Percentiles rank a stretch among this genome's conserved stretches.
Evolutionary conservation across 352 stramenopile genomes (phyloP).

Genomic region (Elongisporangium prolatum): DNA sequence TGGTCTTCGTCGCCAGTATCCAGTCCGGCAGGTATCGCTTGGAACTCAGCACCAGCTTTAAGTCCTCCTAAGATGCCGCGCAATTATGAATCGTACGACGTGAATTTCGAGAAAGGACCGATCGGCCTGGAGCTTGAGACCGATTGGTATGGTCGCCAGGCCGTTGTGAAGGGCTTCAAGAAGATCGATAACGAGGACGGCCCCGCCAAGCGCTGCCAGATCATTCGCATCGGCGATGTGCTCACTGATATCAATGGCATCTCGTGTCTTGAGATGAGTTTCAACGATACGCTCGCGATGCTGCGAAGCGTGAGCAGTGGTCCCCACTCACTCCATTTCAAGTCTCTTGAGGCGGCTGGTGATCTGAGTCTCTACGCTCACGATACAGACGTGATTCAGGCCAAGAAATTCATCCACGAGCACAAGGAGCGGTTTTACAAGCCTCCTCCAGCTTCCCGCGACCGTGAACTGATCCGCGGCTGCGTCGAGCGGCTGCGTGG

Average conservation of each 20-base stretch:
- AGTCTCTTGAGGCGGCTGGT: conserved; percentile 54
- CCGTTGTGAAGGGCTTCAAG: conserved; percentile 69
- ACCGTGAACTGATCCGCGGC: conserved; percentile 45
- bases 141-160: conserved; percentile 69
- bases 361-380: conserved; percentile 65
- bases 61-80: conserved; percentile 8
- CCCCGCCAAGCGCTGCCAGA: conserved; percentile 43
- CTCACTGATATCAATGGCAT: conserved; percentile 68
- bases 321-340: conserved; percentile 67
- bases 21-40: conserved; percentile 4
- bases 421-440: conserved; percentile 76
- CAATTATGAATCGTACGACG: conserved; percentile 68
- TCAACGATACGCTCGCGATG: conserved; percentile 45
- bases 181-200: conserved; percentile 41
- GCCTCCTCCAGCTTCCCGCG: conserved; percentile 11
- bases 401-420: conserved; percentile 70
- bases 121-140: conserved; percentile 69
- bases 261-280: conserved; percentile 66
- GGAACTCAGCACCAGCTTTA: background rate
- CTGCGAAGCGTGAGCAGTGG: conserved; percentile 36
- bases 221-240: conserved; percentile 67
- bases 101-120: conserved; percentile 56
- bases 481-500: conserved; percentile 68
- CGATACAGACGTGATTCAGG: conserved; percentile 56
- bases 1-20: conserved; percentile 9